Evolutionary conservation across 2,329 filamentous ascomycete species (phyloP), one percentile per base, ranked within the genome.

Genomic region (Pyricularia grisea): DNA sequence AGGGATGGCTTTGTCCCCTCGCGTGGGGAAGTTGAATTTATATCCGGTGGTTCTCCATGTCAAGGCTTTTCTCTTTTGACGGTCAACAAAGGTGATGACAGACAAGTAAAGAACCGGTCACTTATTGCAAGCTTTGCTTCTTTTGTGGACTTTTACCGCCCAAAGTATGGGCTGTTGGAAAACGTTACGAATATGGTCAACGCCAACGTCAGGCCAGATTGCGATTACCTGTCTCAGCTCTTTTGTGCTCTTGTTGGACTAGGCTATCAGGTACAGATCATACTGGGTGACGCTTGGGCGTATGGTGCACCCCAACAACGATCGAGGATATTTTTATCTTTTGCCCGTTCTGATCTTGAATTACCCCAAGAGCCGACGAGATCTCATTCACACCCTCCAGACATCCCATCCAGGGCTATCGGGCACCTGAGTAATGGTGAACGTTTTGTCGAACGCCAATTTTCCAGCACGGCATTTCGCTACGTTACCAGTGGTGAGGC

Each of bases 81-180:
- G 5, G 73, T 72, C 0, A 77, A 89, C 72, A 88, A 83, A 73
- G 79, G 81, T 0, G 89, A 84, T 1, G 74, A 80, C 0, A 68
- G 79, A 4, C 89, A 91, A 10, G 78, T 88, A 6, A 87, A 87
- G 70, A 93, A 95, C 74, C 90, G 90, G 42, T 94, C 91, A 0
- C 85, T 95, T 33, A 85, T 95, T 0, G 92, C 91, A 0, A 91
- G 91, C 0, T 92, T 94, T 55, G 89, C 88, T 0, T 88, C 92
- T 0, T 92, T 85, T 70, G 81, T 94, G 1, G 92, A 96, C 71
- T 79, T 92, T 0, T 93, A 92, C 72, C 85, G 89, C 0, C 92
- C 92, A 0, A 82, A 86, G n/a, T 94, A 91, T 74, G 90, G 88
- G 0, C 72, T 94, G 0, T 82, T 96, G 0, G 92, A 96, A 76